These are phyloP conservation scores for Trypanosoma avium DNA, from an alignment of 208 protist genomes.

Conservation along the genomic window DNA sequence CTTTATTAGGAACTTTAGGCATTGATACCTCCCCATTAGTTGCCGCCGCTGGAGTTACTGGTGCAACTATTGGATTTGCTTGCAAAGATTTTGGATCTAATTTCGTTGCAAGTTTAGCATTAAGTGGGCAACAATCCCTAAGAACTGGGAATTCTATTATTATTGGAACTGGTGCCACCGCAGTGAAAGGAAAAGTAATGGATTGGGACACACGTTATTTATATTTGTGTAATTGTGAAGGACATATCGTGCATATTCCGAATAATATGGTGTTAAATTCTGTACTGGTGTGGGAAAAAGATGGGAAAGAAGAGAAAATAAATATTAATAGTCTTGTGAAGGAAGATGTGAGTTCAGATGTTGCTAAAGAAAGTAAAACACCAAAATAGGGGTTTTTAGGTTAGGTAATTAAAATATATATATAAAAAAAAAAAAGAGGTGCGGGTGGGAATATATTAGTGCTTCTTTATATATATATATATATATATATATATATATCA, in stretches of 20 bases:
- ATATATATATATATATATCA: too few relatives aligned
- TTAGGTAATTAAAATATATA: too few relatives aligned
- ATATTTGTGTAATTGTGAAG: slow-evolving; percentile 57
- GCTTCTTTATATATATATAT: too few relatives aligned
- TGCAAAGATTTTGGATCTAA: slow-evolving; percentile 85
- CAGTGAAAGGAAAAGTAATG: slow-evolving; percentile 47
- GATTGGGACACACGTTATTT: slow-evolving; percentile 86
- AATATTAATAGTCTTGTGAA: neutral
- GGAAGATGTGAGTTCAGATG: too few relatives aligned
- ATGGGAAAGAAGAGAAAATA: neutral
- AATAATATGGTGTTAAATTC: slow-evolving; percentile 82
- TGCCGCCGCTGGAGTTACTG: slow-evolving; percentile 71
- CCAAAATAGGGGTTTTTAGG: neutral
- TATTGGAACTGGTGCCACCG: slow-evolving; percentile 48
- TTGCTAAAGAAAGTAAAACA: neutral
- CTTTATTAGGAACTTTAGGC: slow-evolving; percentile 65
- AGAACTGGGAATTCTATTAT: slow-evolving; percentile 59
- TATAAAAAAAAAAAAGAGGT: too few relatives aligned
- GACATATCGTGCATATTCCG: slow-evolving; percentile 56
- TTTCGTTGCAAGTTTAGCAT: slow-evolving; percentile 77
- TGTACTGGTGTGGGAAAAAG: slow-evolving; percentile 52
- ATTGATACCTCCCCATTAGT: slow-evolving; percentile 77
- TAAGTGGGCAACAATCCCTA: slow-evolving; percentile 58
- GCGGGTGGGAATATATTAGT: too few relatives aligned
- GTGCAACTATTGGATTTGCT: slow-evolving; percentile 84